These are phyloP conservation scores for Phylloporus rhodoxanthus DNA, from an alignment of 768 basidiomycete genomes.

Conservation along the genomic window DNA sequence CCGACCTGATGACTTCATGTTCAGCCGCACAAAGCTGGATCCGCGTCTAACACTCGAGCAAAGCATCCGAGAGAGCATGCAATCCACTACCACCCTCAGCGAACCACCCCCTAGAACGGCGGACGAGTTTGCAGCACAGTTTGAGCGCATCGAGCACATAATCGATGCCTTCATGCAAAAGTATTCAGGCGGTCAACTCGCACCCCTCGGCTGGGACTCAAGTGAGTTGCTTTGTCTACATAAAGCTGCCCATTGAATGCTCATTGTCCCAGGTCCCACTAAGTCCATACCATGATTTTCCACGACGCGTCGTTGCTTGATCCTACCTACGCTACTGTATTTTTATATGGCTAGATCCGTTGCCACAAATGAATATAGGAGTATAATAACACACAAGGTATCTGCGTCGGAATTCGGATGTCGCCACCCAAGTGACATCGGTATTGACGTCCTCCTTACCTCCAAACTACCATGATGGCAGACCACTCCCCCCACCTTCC, in stretches of 20 bases:
- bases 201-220: conserved; percentile 23
- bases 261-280: conserved; percentile 9
- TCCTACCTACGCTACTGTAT: conserved; percentile 11
- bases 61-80: conserved; percentile 12
- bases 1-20: background rate
- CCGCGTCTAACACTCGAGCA: conserved; percentile 2
- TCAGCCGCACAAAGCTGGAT: no score
- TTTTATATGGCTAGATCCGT: conserved; percentile 2
- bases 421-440: conserved; percentile 15
- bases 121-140: conserved; percentile 19
- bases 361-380: conserved; percentile 3
- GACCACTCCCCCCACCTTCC: conserved; percentile 4
- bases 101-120: conserved; percentile 16
- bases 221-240: conserved; percentile 10
- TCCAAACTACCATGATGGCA: conserved; percentile 18
- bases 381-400: conserved; percentile 18
- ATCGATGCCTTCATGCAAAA: conserved; percentile 19
- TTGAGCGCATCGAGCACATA: conserved; percentile 13
- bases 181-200: conserved; percentile 18
- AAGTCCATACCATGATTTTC: conserved; percentile 1
- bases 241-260: background rate
- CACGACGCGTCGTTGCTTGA: background rate
- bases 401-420: conserved; percentile 12
- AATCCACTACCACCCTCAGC: background rate
- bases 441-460: conserved; percentile 12